A percentile compares a stretch with the other conserved stretches of the same genome.
Evolutionary conservation across 306 rosid genomes (phyloP).

Genomic region (Clitoria ternatea): DNA sequence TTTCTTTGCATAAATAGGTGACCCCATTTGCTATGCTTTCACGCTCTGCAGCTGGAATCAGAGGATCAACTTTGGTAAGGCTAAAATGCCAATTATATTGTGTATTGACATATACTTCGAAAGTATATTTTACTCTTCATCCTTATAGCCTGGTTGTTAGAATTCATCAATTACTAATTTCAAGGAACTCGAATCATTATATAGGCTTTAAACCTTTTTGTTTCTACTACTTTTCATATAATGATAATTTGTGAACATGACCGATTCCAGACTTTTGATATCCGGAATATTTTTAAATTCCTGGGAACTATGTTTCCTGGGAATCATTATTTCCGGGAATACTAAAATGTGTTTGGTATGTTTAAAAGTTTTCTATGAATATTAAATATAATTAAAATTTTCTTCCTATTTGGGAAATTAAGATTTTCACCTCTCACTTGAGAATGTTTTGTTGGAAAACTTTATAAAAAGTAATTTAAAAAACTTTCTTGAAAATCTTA

Average conservation of each 20-base stretch:
- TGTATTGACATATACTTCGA: neutral
- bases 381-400: too few species aligned
- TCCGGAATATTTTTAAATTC: too few species aligned
- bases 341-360: too few species aligned
- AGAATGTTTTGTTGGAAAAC: too few species aligned
- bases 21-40: conserved; percentile 92
- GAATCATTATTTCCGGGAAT: too few species aligned
- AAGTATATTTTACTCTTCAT: neutral
- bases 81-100: neutral
- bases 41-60: conserved; percentile 88
- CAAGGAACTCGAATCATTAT: neutral
- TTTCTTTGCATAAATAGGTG: conserved; percentile 56
- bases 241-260: neutral
- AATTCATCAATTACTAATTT: neutral
- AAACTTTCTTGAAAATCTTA: too few species aligned
- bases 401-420: too few species aligned
- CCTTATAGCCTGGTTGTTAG: neutral
- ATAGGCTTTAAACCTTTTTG: neutral
- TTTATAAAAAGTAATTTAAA: too few species aligned
- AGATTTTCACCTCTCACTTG: too few species aligned
- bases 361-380: too few species aligned
- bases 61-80: conserved; percentile 90
- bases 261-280: too few species aligned
- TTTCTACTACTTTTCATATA: neutral
- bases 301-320: too few species aligned